Percentiles rank a stretch among this genome's conserved stretches.
Evolutionary conservation across 495 filamentous ascomycete species (phyloP).

Genomic region (Mytilinidion resinicola): DNA sequence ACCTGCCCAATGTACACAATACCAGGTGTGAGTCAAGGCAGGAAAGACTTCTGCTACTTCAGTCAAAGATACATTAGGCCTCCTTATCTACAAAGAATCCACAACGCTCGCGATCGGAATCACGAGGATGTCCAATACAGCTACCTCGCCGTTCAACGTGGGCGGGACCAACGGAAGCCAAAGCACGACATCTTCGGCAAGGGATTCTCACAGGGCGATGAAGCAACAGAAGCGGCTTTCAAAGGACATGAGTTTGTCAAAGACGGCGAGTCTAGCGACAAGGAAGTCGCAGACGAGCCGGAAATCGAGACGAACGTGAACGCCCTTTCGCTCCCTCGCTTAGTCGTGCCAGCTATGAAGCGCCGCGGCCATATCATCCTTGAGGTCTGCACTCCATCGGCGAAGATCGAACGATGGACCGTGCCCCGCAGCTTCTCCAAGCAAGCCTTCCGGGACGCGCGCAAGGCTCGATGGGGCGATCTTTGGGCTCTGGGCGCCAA

Average conservation of each 20-base stretch:
- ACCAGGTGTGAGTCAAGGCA: conserved; percentile 58
- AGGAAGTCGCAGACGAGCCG: conserved; percentile 43
- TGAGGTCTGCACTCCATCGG: conserved; percentile 83
- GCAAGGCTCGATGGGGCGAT: conserved; percentile 88
- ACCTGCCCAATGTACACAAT: conserved; percentile 81
- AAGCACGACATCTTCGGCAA: conserved; percentile 12
- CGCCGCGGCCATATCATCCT: conserved; percentile 78
- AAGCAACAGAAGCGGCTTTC: conserved; percentile 38
- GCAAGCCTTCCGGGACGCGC: conserved; percentile 80
- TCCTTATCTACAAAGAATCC: conserved; percentile 69
- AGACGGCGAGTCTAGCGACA: conserved; percentile 36
- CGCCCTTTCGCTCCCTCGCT: conserved; percentile 67
- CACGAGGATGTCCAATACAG: conserved; percentile 88
- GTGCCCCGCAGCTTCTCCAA: conserved; percentile 74
- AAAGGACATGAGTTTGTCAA: conserved; percentile 31
- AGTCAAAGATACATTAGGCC: conserved; percentile 82
- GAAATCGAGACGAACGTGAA: conserved; percentile 38
- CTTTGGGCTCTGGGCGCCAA: conserved; percentile 94
- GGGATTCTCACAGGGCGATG: conserved; percentile 33
- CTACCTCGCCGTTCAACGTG: conserved; percentile 81
- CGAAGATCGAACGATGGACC: conserved; percentile 87
- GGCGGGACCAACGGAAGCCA: conserved; percentile 39
- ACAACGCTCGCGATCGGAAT: conserved; percentile 64
- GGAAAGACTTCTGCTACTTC: conserved; percentile 90
- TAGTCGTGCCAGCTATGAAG: conserved; percentile 76